These are phyloP conservation scores for Eucalyptus polyanthemos DNA, from an alignment of 345 rosid species.

Conservation along the genomic window DNA sequence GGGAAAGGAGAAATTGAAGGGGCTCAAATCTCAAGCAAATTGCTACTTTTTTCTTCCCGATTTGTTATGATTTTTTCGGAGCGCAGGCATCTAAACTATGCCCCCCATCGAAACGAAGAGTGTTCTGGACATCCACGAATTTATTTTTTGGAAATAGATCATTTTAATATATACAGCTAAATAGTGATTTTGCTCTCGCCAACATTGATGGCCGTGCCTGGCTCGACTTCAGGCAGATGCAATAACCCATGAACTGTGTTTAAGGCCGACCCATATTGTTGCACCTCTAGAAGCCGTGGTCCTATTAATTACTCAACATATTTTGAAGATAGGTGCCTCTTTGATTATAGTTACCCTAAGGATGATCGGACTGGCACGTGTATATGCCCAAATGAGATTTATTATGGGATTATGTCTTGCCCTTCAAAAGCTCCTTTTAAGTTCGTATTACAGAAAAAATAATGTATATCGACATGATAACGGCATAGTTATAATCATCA, in stretches of 20 bases:
- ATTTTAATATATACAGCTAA: neutral
- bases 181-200: neutral
- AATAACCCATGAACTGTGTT: neutral
- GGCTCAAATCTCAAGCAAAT: neutral
- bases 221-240: neutral
- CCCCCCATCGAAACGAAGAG: too few species aligned
- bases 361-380: neutral
- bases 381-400: neutral
- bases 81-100: neutral
- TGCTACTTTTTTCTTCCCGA: neutral
- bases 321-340: neutral
- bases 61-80: neutral
- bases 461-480: neutral
- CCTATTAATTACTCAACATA: neutral
- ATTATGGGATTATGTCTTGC: neutral
- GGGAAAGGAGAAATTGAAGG: neutral
- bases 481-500: too few species aligned
- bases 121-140: neutral
- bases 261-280: neutral
- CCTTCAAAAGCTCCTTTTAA: neutral
- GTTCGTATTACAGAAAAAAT: neutral
- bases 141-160: neutral
- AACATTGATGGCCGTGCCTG: neutral
- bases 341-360: neutral
- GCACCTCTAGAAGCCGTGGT: neutral